Conservation (phyloP, 2,329 filamentous ascomycete genomes). For the Pestalotiopsis sp. region DNA sequence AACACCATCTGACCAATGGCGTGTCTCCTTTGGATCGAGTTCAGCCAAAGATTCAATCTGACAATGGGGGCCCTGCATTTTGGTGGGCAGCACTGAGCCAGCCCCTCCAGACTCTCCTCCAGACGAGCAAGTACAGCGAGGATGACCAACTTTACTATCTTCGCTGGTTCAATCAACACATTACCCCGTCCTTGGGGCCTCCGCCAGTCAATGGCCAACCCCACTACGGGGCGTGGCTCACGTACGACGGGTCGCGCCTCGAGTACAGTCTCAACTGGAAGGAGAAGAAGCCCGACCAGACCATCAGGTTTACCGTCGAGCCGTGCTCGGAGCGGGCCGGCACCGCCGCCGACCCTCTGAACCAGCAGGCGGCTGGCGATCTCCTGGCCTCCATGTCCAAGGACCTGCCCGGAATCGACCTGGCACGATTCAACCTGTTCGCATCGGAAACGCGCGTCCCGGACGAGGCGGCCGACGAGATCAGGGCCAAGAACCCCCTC, state of each 20-base stretch:
- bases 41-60: neutral
- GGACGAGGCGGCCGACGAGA: neutral
- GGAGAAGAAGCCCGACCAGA: neutral
- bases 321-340: neutral
- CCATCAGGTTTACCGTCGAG: neutral
- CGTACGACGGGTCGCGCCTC: neutral
- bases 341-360: neutral
- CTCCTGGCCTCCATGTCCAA: neutral
- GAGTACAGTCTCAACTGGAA: neutral
- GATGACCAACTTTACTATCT: neutral
- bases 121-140: neutral
- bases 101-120: neutral
- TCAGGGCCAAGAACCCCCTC: neutral
- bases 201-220: neutral
- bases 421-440: neutral
- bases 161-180: neutral
- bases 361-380: neutral
- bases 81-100: neutral
- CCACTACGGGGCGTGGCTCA: neutral
- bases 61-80: neutral
- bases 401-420: neutral
- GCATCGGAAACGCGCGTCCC: neutral
- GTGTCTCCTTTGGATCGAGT: neutral
- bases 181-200: neutral
- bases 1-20: neutral